Base-by-base conservation (phyloP, 2,329 filamentous ascomycete species). In the Botrytis cinerea region DNA sequence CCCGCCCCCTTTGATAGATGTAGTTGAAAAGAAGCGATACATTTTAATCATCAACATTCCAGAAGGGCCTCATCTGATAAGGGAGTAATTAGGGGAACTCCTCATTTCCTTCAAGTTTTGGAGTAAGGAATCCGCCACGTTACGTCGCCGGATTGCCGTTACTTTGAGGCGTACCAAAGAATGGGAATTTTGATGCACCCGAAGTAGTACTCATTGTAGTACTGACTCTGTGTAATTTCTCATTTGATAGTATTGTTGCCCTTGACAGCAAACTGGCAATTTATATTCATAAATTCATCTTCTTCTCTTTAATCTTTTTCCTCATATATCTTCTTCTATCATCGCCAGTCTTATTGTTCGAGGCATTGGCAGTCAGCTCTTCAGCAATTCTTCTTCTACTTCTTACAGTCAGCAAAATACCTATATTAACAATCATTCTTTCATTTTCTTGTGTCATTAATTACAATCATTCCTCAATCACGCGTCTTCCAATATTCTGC, bases 191-290 rank as follows among this genome's bases (percentile, higher is more conserved):
- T 75, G 63, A 72, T 73, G 74, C 74, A 73, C 74, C 72, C 69
- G 73, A 71, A 67, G 64, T 72, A 43, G 64, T 74, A 71, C 71
- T 43, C 73, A 74, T 75, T 78, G 78, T 79, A 63, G 68, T 73
- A 73, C 78, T 78, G 78, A 78, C 77, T 77, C 75, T 75, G 75
- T 66, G 70, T 78, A 78, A 78, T 80, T 77, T 80, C 75, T 62
- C 68, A 73, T 77, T 64, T 75, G 59, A 72, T 74, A 76, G 66
- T 73, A 59, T 45, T 71, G 75, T 78, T 78, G 76, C 78, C 77
- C 78, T 76, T 79, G 75, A 76, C 77, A 79, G 78, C 75, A 59
- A 73, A 73, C 59, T 73, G 25, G 43, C 32, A 61, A 73, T 72
- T 63, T 63, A 70, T 73, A 68, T 70, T 68, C 54, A 73, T 25